Percentiles rank a stretch among this genome's conserved stretches.
Conservation (phyloP, 495 filamentous ascomycete genomes). For the Podospora pseudoanserina region DNA sequence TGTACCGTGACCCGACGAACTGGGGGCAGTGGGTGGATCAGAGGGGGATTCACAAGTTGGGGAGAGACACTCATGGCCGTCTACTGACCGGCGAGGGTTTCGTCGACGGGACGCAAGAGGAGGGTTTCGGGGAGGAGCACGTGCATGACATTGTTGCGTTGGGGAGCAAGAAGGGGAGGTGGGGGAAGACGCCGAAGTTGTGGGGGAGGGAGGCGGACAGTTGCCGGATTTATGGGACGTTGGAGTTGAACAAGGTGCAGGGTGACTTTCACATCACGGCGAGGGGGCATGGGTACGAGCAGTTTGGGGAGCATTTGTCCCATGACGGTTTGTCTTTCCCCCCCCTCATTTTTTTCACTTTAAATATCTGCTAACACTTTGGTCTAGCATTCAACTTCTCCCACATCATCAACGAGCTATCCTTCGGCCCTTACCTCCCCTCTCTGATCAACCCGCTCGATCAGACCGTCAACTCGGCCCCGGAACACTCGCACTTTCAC, state of each 20-base stretch:
- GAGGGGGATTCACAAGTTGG: slow-evolving; percentile 64
- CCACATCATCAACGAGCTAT: slow-evolving; percentile 93
- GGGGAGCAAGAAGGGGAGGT: slow-evolving; percentile 54
- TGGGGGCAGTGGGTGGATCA: slow-evolving; percentile 79
- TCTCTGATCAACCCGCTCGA: slow-evolving; percentile 92
- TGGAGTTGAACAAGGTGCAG: slow-evolving; percentile 93
- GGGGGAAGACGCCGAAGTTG: slow-evolving; percentile 69
- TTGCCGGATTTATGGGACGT: slow-evolving; percentile 84
- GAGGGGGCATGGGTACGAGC: slow-evolving; percentile 85
- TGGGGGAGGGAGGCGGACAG: slow-evolving; percentile 53
- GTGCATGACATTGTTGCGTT: slow-evolving; percentile 67
- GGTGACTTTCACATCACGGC: slow-evolving; percentile 99
- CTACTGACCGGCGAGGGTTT: slow-evolving; percentile 54
- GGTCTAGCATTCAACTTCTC: slow-evolving; percentile 90
- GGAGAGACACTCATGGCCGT: slow-evolving; percentile 46
- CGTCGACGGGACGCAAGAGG: slow-evolving; percentile 45
- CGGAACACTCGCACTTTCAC: slow-evolving; percentile 84
- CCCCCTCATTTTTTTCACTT: too few species aligned
- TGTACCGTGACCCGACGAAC: slow-evolving; percentile 70
- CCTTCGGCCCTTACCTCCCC: slow-evolving; percentile 93
- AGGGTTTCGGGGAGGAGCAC: slow-evolving; percentile 64
- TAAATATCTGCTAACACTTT: too few species aligned
- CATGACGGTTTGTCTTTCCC: slow-evolving; percentile 58
- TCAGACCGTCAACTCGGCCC: slow-evolving; percentile 72
- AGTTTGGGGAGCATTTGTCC: slow-evolving; percentile 76